Conservation (phyloP, 78 protist genomes). For the Protostelium mycophagum region DNA sequence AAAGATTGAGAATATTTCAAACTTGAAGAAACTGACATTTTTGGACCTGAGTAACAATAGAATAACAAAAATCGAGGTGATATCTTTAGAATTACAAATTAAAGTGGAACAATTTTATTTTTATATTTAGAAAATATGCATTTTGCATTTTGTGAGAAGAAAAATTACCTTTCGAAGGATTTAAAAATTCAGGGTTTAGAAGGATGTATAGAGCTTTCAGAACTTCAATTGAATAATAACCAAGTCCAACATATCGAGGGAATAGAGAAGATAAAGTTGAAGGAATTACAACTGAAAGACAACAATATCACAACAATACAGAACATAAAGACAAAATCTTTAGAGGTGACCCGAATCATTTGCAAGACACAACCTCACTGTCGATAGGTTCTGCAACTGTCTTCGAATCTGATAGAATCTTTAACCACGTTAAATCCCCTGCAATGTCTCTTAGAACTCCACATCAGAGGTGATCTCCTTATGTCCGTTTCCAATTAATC, state of each 20-base stretch:
- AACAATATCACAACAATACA: background rate
- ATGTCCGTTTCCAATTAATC: background rate
- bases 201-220: background rate
- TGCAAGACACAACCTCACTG: background rate
- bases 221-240: background rate
- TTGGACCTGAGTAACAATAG: background rate
- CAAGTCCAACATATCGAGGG: background rate
- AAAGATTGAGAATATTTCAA: background rate
- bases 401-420: background rate
- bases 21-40: background rate
- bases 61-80: background rate
- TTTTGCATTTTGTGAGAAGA: no score
- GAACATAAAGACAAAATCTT: background rate
- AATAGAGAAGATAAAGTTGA: background rate
- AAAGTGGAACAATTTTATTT: no score
- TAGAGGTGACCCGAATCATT: background rate
- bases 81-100: background rate
- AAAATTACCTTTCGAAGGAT: no score
- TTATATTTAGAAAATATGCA: no score
- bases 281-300: background rate
- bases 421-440: background rate
- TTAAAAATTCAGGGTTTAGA: background rate
- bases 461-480: background rate
- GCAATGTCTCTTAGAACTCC: background rate
- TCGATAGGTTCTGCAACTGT: background rate